Evolutionary conservation across 352 stramenopile genomes (phyloP), one percentile per base, ranked within the genome.

Genomic region (Albugo candida): DNA sequence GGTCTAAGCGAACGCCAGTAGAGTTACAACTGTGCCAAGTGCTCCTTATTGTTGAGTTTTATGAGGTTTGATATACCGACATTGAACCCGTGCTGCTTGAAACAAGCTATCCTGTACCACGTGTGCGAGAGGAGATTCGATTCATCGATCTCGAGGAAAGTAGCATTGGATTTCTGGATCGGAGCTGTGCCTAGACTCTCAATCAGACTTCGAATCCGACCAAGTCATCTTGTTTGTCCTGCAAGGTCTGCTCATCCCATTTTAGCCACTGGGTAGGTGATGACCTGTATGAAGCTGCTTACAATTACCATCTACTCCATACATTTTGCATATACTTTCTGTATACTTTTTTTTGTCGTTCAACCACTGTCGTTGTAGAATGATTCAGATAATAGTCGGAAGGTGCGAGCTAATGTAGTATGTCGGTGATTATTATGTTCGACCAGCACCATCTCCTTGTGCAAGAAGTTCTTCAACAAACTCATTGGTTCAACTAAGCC

Each of bases 391-490:
- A 49, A 58, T 84, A 79, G 59, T 92, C 77, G 27, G 51, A 53
- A 12, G 66, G 63, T 36, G 79, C 71, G 41, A 92, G 70, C 47
- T 71, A 81, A 14, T 76, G 77, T 45, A 83, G 56, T 16, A 82
- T 6, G 61, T 51, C 6, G 67, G 60, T 0, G 68, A 69, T 54
- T 89, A 89, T 61, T 89, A 64, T 14, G 79, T 89, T 18, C 70
- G 82, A 36, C 94, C 6, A 99, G 78, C 54, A 99, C 96, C 93
- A 99, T 98, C n/a, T 12, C 95, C 96, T 54, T 99, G 96, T 42
- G 97, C 96, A 14, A 99, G 66, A n/a, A 99, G 77, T 52, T 98
- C 95, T 45, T 93, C 62, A 57, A 99, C 99, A 18, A 95, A 95
- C 60, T 99, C 95, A 40, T 85, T 69, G n/a, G 93, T 81, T 21